Evolutionary conservation across 2,329 filamentous ascomycete species (phyloP).

Genomic region (Neonectria faginata): DNA sequence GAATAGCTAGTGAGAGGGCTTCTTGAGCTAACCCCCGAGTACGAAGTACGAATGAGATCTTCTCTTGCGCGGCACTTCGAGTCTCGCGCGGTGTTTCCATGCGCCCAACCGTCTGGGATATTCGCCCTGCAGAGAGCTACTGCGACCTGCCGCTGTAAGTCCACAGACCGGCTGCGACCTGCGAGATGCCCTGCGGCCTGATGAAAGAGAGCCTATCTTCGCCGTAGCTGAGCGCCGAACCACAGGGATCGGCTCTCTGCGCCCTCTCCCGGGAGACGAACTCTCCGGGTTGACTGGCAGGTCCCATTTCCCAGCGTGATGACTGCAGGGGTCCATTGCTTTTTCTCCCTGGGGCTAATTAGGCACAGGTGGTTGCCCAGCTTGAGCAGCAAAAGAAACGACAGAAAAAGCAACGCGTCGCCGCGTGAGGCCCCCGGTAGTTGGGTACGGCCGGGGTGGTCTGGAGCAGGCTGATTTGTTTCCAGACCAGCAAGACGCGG

Average conservation of each 20-base stretch:
- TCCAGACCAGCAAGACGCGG: not conserved
- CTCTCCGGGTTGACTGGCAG: conserved; percentile 11
- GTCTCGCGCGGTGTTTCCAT: not conserved
- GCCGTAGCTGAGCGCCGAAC: not conserved
- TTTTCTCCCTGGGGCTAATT: conserved; percentile 18
- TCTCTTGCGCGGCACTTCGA: not conserved
- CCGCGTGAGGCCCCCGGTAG: conserved; percentile 22
- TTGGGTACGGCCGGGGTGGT: conserved; percentile 14
- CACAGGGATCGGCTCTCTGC: conserved; percentile 8
- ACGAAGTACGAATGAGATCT: not conserved
- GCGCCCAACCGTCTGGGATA: conserved; percentile 1
- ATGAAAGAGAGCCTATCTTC: not conserved
- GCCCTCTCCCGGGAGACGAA: conserved; percentile 6
- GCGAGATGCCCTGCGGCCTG: not conserved
- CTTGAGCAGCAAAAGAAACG: conserved; percentile 26
- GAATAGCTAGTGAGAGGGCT: conserved; percentile 16
- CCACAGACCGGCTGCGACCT: not conserved
- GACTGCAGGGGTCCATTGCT: conserved; percentile 17
- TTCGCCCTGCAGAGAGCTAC: not conserved
- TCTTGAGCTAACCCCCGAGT: conserved; percentile 4
- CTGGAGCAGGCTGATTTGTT: not conserved
- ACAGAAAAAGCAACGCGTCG: conserved; percentile 24
- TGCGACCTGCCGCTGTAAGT: not conserved
- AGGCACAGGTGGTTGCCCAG: not conserved
- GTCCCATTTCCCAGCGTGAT: conserved; percentile 24